These are phyloP conservation scores for Nakaseomyces uthaithaninus DNA, from an alignment of 1,139 yeast genomes.

Conservation along the genomic window DNA sequence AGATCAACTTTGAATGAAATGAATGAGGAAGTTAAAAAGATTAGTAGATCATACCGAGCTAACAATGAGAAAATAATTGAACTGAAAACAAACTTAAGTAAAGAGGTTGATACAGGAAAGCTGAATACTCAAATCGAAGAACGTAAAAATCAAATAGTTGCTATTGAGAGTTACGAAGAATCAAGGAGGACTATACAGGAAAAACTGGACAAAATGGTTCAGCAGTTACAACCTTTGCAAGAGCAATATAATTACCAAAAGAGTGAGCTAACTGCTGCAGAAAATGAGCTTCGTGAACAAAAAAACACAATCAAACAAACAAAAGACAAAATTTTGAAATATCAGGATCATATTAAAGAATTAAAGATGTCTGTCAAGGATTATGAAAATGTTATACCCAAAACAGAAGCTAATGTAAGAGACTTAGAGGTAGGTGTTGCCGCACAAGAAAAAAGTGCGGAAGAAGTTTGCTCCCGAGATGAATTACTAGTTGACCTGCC, in stretches of 20 bases:
- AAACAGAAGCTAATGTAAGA: constrained; percentile 29
- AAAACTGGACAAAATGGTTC: constrained; percentile 20
- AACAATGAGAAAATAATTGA: constrained; percentile 20
- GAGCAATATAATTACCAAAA: constrained; percentile 20
- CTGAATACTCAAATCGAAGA: constrained; percentile 33
- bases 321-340: constrained; percentile 24
- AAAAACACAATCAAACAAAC: constrained; percentile 23
- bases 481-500: constrained; percentile 30
- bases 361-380: constrained; percentile 15
- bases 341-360: constrained; percentile 21
- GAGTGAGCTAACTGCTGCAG: constrained; percentile 9
- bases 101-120: constrained; percentile 36
- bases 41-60: constrained; percentile 5
- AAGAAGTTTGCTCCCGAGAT: constrained; percentile 30
- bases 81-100: constrained; percentile 26
- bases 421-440: constrained; percentile 27
- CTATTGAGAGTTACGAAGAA: constrained; percentile 23
- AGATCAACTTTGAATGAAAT: constrained; percentile 11
- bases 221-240: constrained; percentile 21
- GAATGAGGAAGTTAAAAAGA: constrained; percentile 12
- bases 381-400: constrained; percentile 15
- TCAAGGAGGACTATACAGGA: constrained; percentile 26
- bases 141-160: constrained; percentile 23
- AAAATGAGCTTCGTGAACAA: constrained; percentile 17
- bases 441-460: constrained; percentile 32